These are phyloP conservation scores for Hemisphaericaspora lyxosophila DNA, from an alignment of 1,139 yeast species.

Conservation along the genomic window DNA sequence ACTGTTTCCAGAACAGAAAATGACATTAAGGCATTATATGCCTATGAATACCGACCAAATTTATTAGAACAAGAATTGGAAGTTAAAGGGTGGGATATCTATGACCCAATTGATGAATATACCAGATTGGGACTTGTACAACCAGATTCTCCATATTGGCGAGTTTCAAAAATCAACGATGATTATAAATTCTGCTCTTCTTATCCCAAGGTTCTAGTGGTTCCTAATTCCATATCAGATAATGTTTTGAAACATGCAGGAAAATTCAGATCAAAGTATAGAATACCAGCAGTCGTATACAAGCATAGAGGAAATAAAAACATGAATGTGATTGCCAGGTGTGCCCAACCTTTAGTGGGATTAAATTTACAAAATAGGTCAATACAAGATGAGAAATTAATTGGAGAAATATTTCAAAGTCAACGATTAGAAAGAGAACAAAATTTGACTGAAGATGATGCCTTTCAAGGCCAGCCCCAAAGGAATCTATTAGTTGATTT, in stretches of 20 bases:
- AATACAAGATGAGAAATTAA: constrained; percentile 83
- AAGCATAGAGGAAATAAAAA: constrained; percentile 58
- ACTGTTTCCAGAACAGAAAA: constrained; percentile 32
- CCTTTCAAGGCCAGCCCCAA: constrained; percentile 33
- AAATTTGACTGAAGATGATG: constrained; percentile 17
- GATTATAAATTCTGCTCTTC: constrained; percentile 71
- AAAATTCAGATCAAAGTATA: constrained; percentile 77
- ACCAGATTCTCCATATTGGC: constrained; percentile 50
- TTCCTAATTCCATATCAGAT: constrained; percentile 78
- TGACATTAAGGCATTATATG: constrained; percentile 46
- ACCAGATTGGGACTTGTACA: constrained; percentile 55
- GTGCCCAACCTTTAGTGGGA: constrained; percentile 93
- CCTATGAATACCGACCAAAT: constrained; percentile 51
- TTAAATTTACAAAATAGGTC: constrained; percentile 78
- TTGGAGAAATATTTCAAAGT: constrained; percentile 66
- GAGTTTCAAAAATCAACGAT: constrained; percentile 62
- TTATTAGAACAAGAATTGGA: constrained; percentile 61
- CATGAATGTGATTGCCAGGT: constrained; percentile 79
- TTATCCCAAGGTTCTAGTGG: constrained; percentile 67
- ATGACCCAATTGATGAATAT: constrained; percentile 64
- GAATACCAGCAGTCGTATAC: constrained; percentile 83
- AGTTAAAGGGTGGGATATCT: constrained; percentile 70
- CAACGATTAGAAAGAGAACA: constrained; percentile 35
- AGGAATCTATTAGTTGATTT: constrained; percentile 84
- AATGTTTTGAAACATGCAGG: constrained; percentile 80